These are phyloP conservation scores for Tubosaeta brunneosetosa DNA, from an alignment of 768 basidiomycete species.

Conservation along the genomic window DNA sequence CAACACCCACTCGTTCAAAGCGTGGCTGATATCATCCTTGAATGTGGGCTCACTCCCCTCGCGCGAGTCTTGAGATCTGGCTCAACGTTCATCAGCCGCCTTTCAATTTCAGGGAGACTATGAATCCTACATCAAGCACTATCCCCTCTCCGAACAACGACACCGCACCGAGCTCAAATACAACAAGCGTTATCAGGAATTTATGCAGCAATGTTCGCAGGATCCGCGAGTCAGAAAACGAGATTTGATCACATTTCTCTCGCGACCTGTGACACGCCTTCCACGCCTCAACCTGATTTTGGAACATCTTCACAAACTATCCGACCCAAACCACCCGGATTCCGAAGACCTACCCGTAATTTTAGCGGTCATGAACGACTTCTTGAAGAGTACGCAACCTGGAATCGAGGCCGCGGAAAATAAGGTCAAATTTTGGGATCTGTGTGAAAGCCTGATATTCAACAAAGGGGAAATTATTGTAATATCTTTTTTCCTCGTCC, in stretches of 20 bases:
- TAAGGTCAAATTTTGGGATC: slow-evolving; percentile 82
- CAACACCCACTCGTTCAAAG: slow-evolving; percentile 81
- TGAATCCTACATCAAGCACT: slow-evolving; percentile 83
- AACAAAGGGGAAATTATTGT: slow-evolving; percentile 82
- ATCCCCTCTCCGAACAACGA: slow-evolving; percentile 77
- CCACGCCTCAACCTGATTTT: slow-evolving; percentile 74
- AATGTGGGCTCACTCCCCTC: slow-evolving; percentile 44
- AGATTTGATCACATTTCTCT: slow-evolving; percentile 77
- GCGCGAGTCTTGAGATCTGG: slow-evolving; percentile 3
- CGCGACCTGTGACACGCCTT: slow-evolving; percentile 83
- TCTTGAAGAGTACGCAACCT: slow-evolving; percentile 81
- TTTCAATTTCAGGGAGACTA: slow-evolving; percentile 58
- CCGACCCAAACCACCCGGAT: slow-evolving; percentile 75
- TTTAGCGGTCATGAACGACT: slow-evolving; percentile 59
- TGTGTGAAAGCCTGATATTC: slow-evolving; percentile 71
- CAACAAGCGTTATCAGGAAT: slow-evolving; percentile 63
- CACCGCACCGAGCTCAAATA: slow-evolving; percentile 72
- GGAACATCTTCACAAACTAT: slow-evolving; percentile 62
- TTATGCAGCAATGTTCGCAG: slow-evolving; percentile 56
- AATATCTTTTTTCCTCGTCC: slow-evolving; percentile 20
- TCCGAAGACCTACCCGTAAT: slow-evolving; percentile 71
- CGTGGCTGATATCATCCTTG: slow-evolving; percentile 81
- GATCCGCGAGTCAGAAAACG: slow-evolving; percentile 69
- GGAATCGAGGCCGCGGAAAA: slow-evolving; percentile 89
- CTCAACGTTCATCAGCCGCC: slow-evolving; percentile 26